A percentile compares a stretch with the other conserved stretches of the same genome.
These are phyloP conservation scores for Arthroderma sp. DNA, from an alignment of 2,329 filamentous ascomycete genomes.

Conservation along the genomic window DNA sequence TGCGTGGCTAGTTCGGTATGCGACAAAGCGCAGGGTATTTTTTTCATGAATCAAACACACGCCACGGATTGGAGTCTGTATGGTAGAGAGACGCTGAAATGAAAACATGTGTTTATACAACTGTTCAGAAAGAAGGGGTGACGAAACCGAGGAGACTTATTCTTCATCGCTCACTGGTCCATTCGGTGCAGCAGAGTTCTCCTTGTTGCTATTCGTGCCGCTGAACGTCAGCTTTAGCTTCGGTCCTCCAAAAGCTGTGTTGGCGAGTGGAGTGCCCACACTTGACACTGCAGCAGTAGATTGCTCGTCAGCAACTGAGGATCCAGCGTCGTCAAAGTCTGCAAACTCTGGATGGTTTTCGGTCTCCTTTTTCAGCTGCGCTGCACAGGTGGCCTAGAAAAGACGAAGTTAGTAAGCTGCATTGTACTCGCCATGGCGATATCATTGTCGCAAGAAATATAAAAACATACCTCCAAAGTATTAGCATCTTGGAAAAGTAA, in stretches of 20 bases:
- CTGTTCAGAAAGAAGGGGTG: too few relatives aligned
- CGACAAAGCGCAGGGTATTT: too few relatives aligned
- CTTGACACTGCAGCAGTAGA: constrained; percentile 38
- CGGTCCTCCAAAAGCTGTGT: constrained; percentile 41
- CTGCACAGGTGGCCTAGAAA: constrained; percentile 35
- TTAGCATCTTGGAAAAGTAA: constrained; percentile 85
- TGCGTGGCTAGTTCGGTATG: too few relatives aligned
- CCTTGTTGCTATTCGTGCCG: constrained; percentile 23
- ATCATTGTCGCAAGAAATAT: not conserved
- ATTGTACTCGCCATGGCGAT: not conserved
- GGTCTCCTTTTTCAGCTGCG: constrained; percentile 42
- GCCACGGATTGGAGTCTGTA: too few relatives aligned
- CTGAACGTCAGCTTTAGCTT: constrained; percentile 58
- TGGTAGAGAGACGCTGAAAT: too few relatives aligned
- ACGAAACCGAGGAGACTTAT: constrained; percentile 4
- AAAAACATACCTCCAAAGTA: constrained; percentile 65
- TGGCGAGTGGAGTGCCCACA: constrained; percentile 49
- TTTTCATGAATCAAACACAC: too few relatives aligned
- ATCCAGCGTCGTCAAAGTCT: constrained; percentile 42
- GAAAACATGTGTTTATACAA: too few relatives aligned
- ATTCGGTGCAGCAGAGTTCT: constrained; percentile 19
- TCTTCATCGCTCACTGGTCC: constrained; percentile 23
- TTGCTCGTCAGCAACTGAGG: constrained; percentile 35
- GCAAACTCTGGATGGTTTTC: constrained; percentile 43
- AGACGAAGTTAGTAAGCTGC: constrained; percentile 5